Conservation (phyloP, 2,329 filamentous ascomycete species). For the Pseudogymnoascus pannorum region DNA sequence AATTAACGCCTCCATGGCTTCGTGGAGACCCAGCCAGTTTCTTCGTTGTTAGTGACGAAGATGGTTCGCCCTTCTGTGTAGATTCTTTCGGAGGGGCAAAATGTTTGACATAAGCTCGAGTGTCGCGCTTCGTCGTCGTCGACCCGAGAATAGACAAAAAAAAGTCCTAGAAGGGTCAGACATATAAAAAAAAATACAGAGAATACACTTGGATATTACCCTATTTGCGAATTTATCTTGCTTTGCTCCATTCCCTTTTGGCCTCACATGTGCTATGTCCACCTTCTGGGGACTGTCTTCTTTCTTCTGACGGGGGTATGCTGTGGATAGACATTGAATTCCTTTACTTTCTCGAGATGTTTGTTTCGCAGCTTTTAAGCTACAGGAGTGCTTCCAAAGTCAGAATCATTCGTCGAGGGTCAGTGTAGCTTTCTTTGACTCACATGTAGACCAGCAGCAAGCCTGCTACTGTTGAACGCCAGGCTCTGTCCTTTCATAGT, state of each 20-base stretch:
- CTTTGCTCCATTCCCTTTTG: slow-evolving; percentile 36
- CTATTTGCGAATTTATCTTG: slow-evolving; percentile 41
- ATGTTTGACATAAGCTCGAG: slow-evolving; percentile 82
- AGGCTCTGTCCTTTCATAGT: slow-evolving; percentile 27
- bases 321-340: slow-evolving; percentile 15
- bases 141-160: slow-evolving; percentile 81
- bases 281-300: slow-evolving; percentile 22
- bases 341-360: slow-evolving; percentile 10
- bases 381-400: slow-evolving; percentile 13
- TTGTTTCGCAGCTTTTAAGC: neutral
- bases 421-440: slow-evolving; percentile 16
- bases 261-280: slow-evolving; percentile 23
- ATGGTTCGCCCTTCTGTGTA: slow-evolving; percentile 29
- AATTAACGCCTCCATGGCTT: slow-evolving; percentile 44
- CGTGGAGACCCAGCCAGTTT: slow-evolving; percentile 2
- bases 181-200: neutral
- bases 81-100: slow-evolving; percentile 48
- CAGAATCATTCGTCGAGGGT: slow-evolving; percentile 12
- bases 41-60: slow-evolving; percentile 18
- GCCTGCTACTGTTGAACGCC: slow-evolving; percentile 27
- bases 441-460: slow-evolving; percentile 28
- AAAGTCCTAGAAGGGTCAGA: slow-evolving; percentile 57
- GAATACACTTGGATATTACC: slow-evolving; percentile 29
- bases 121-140: slow-evolving; percentile 86
- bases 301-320: slow-evolving; percentile 18